A percentile compares a stretch with the other conserved stretches of the same genome.
Evolutionary conservation across 2,329 filamentous ascomycete species (phyloP).

Genomic region (Sporothrix humicola): DNA sequence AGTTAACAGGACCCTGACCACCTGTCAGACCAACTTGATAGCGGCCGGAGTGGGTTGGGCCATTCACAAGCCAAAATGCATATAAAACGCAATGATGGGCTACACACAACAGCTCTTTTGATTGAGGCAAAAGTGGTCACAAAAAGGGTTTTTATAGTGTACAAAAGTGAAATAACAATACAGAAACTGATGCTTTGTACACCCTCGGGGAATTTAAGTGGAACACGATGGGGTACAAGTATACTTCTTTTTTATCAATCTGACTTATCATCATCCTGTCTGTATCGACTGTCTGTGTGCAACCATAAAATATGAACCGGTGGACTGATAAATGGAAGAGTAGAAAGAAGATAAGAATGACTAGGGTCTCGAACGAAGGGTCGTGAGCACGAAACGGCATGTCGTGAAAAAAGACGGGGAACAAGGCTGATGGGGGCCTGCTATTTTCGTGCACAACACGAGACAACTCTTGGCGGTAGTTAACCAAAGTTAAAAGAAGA

Average conservation of each 20-base stretch:
- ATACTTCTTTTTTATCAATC: background rate
- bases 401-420: background rate
- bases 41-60: constrained; percentile 1
- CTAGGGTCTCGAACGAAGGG: background rate
- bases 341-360: background rate
- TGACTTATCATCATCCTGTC: background rate
- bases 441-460: constrained; percentile 13
- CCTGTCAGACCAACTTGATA: background rate
- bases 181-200: background rate
- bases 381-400: background rate
- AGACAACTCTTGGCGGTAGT: background rate
- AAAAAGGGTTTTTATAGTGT: no score
- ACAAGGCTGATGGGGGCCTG: background rate
- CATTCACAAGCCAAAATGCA: background rate
- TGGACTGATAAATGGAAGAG: background rate
- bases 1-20: background rate
- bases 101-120: background rate
- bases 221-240: constrained; percentile 4
- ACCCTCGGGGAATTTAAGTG: background rate
- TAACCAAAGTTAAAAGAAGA: background rate
- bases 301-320: background rate
- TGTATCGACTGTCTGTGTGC: background rate
- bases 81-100: background rate
- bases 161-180: background rate
- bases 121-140: background rate